Evolutionary conservation across 2,329 filamentous ascomycete genomes (phyloP).

Genomic region (Lachnellula arida): DNA sequence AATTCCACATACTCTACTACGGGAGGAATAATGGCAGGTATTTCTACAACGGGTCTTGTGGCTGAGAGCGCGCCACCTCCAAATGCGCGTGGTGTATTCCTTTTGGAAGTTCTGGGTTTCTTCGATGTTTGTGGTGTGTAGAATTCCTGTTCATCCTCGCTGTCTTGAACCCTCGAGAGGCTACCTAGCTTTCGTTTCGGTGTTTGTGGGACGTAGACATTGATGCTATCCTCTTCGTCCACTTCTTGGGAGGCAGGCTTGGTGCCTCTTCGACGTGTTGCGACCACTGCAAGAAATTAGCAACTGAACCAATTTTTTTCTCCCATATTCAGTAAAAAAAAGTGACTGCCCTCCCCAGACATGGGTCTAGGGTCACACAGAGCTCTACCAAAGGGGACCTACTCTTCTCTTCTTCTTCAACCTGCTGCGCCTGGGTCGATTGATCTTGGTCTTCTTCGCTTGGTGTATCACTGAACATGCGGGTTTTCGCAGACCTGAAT

Average conservation of each 20-base stretch:
- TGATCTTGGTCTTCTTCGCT: neutral
- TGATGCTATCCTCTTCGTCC: conserved; percentile 13
- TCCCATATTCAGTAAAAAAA: neutral
- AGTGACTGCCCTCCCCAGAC: neutral
- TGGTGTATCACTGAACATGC: conserved; percentile 11
- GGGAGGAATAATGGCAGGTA: conserved; percentile 13
- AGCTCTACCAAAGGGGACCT: neutral
- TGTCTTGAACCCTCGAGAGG: neutral
- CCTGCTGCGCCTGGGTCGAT: neutral
- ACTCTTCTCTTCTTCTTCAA: conserved; percentile 3
- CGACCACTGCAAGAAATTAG: conserved; percentile 16
- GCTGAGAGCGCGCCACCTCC: conserved; percentile 11
- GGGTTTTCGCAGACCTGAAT: conserved; percentile 21
- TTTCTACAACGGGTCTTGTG: conserved; percentile 23
- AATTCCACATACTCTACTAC: neutral
- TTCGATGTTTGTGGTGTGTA: conserved; percentile 16
- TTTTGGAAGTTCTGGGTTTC: conserved; percentile 16
- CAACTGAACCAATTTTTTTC: neutral
- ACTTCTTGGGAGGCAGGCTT: conserved; percentile 4
- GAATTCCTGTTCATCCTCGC: neutral
- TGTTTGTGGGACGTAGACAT: conserved; percentile 7
- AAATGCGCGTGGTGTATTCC: conserved; percentile 19
- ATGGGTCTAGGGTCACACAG: neutral
- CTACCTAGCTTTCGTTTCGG: conserved; percentile 8
- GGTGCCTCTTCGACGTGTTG: conserved; percentile 12